A percentile compares a stretch with the other conserved stretches of the same genome.
Conservation (phyloP, 345 rosid genomes). For the Hibiscus tridactylites region DNA sequence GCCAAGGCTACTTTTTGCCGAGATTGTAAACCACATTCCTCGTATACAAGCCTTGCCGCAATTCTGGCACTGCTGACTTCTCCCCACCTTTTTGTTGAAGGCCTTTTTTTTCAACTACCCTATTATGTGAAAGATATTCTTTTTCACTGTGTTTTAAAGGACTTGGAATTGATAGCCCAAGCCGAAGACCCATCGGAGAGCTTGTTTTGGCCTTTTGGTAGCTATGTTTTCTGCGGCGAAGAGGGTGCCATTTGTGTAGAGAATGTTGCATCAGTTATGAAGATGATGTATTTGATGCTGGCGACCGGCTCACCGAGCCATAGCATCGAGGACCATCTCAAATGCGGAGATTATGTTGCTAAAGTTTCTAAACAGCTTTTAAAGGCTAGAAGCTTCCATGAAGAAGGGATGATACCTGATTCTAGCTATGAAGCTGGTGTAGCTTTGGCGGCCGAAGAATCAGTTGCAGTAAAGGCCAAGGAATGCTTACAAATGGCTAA, state of each 20-base stretch:
- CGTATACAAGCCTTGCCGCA: slow-evolving; percentile 13
- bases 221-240: slow-evolving; percentile 52
- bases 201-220: slow-evolving; percentile 63
- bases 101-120: slow-evolving; percentile 5
- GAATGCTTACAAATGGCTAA: slow-evolving; percentile 37
- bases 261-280: slow-evolving; percentile 39
- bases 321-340: slow-evolving; percentile 48
- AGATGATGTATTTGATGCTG: slow-evolving; percentile 48
- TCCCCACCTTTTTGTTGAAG: neutral
- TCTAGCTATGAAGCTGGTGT: slow-evolving; percentile 59
- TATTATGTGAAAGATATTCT: slow-evolving; percentile 13
- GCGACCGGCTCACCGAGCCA: slow-evolving; percentile 18
- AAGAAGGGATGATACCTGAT: slow-evolving; percentile 26
- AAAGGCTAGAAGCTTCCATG: slow-evolving; percentile 28
- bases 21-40: slow-evolving; percentile 13
- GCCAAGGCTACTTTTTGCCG: slow-evolving; percentile 46
- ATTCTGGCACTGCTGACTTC: slow-evolving; percentile 27
- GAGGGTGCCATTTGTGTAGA: slow-evolving; percentile 69
- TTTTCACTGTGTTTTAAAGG: slow-evolving; percentile 17
- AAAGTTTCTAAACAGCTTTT: slow-evolving; percentile 32
- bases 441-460: slow-evolving; percentile 29
- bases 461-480: slow-evolving; percentile 17
- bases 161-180: neutral
- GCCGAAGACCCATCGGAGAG: slow-evolving; percentile 1
- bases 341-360: slow-evolving; percentile 40